Conservation (phyloP, 768 basidiomycete genomes). For the Lyophyllum shimeji region DNA sequence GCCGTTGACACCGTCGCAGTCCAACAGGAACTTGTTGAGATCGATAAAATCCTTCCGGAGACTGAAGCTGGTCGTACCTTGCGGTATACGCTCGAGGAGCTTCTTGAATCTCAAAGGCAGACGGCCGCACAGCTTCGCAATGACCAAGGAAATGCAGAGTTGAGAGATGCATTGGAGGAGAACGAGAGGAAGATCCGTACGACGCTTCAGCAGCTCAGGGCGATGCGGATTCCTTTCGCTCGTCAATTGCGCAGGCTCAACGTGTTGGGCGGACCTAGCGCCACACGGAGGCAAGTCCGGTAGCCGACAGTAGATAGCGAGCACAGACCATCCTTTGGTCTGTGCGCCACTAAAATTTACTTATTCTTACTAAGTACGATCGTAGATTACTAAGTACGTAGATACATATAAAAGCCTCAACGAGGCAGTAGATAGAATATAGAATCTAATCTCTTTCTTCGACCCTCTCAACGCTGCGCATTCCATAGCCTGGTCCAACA, state of each 20-base stretch:
- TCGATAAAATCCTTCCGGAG: slow-evolving; percentile 20
- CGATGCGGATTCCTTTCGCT: slow-evolving; percentile 5
- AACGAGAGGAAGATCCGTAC: slow-evolving; percentile 16
- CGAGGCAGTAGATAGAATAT: too few species aligned
- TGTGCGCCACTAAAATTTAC: too few species aligned
- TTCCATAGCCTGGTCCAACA: too few species aligned
- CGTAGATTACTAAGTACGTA: too few species aligned
- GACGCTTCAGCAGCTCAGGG: slow-evolving; percentile 17
- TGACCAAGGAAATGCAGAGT: slow-evolving; percentile 5
- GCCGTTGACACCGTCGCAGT: slow-evolving; percentile 17
- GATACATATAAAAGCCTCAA: too few species aligned
- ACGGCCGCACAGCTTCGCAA: slow-evolving; percentile 7
- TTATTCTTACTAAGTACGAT: too few species aligned
- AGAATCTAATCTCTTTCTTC: too few species aligned
- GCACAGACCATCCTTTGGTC: too few species aligned
- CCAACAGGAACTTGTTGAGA: slow-evolving; percentile 24
- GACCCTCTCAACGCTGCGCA: too few species aligned
- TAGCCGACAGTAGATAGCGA: too few species aligned
- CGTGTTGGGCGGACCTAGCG: too few species aligned
- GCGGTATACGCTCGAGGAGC: slow-evolving; percentile 16
- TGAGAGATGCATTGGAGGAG: slow-evolving; percentile 15
- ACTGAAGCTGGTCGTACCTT: slow-evolving; percentile 21
- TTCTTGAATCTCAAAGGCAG: slow-evolving; percentile 11
- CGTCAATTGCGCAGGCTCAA: neutral
- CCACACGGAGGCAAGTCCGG: too few species aligned